Evolutionary conservation across 164 flowering plant genomes (phyloP).

Genomic region (Stephania japonica): DNA sequence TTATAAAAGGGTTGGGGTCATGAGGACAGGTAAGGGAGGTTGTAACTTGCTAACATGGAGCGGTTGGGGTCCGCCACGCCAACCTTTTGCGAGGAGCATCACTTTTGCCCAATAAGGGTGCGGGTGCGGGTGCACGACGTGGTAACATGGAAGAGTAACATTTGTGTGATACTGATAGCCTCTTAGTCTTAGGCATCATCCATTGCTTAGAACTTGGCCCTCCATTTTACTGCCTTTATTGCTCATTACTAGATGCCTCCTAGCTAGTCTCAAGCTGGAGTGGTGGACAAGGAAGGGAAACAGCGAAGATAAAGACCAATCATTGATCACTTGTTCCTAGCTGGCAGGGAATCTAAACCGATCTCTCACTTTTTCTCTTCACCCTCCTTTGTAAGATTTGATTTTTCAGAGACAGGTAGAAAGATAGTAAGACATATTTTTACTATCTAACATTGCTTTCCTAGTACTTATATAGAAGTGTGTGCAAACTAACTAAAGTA

Average conservation of each 20-base stretch:
- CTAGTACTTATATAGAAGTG: neutral
- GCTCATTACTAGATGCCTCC: conserved; percentile 17
- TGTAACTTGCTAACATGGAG: conserved; percentile 51
- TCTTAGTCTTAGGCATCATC: conserved; percentile 19
- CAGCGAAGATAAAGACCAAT: conserved; percentile 25
- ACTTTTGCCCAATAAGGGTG: conserved; percentile 20
- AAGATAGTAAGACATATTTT: conserved; percentile 4
- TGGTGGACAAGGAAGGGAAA: conserved; percentile 36
- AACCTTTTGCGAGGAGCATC: conserved; percentile 24
- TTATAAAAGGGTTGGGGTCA: conserved; percentile 21
- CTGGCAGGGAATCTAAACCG: conserved; percentile 22
- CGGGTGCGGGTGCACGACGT: conserved; percentile 26
- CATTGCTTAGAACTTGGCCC: neutral
- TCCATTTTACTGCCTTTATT: conserved; percentile 17
- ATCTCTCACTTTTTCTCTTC: neutral
- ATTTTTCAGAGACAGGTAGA: conserved; percentile 2
- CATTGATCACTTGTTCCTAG: conserved; percentile 30
- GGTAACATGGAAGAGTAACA: conserved; percentile 1
- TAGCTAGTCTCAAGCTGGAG: conserved; percentile 26
- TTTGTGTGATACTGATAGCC: no score
- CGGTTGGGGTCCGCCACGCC: conserved; percentile 39
- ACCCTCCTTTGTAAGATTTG: neutral
- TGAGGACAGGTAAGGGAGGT: conserved; percentile 31
- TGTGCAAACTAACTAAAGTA: neutral
- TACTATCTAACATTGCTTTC: neutral